phyloP scores from a whole-genome alignment of 2,329 filamentous ascomycete species.

The Paraphaeosphaeria sporulosa region DNA sequence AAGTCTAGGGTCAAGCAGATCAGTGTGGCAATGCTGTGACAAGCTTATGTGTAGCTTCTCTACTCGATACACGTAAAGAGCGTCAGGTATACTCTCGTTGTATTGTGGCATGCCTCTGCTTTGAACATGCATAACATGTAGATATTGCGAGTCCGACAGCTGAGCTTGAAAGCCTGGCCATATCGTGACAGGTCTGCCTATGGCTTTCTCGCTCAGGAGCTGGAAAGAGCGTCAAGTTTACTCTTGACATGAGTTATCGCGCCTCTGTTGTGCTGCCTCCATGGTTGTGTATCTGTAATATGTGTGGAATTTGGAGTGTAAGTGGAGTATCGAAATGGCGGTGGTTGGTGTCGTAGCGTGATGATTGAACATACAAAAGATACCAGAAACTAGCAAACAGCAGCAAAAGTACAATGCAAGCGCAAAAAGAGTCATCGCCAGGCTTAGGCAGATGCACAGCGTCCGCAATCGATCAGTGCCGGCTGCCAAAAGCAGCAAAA shows the following conservation, averaged over 20 bases:
- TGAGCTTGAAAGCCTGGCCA: not conserved
- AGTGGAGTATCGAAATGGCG: no score
- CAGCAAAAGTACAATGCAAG: not conserved
- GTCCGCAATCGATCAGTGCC: not conserved
- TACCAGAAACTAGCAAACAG: not conserved
- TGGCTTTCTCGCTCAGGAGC: not conserved
- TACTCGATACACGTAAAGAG: not conserved
- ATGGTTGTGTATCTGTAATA: not conserved
- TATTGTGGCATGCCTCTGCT: not conserved
- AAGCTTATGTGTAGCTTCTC: not conserved
- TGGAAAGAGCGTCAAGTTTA: not conserved
- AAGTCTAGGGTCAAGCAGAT: not conserved
- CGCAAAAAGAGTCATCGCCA: not conserved
- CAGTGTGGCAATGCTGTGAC: not conserved
- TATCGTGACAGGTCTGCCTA: not conserved
- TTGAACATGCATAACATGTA: no score
- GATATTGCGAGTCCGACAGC: no score
- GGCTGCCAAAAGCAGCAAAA: slow-evolving; percentile 5
- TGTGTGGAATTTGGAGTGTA: no score
- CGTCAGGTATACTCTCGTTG: not conserved
- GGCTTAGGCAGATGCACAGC: not conserved
- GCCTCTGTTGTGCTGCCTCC: not conserved
- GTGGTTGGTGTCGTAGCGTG: not conserved
- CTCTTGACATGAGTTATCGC: not conserved
- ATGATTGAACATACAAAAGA: no score